Evolutionary conservation across 2,329 filamentous ascomycete genomes (phyloP).

Genomic region (Paraphoma sp.): DNA sequence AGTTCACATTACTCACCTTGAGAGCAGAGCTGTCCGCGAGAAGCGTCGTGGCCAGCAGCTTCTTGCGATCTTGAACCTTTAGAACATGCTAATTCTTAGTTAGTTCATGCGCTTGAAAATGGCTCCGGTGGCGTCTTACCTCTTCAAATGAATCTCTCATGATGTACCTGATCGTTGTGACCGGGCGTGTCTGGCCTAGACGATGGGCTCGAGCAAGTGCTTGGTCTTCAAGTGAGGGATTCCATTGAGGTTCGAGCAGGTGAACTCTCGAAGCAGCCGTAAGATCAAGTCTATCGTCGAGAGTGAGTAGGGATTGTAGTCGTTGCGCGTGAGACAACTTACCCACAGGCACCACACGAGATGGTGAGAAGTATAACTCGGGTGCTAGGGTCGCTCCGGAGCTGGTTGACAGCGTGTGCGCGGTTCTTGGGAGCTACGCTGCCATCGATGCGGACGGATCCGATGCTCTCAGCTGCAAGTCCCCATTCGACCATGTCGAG

Average conservation of each 20-base stretch:
- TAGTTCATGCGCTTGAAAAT: too few species aligned
- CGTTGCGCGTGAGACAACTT: constrained; percentile 14
- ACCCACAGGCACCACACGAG: constrained; percentile 61
- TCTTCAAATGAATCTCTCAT: constrained; percentile 50
- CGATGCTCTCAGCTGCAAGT: constrained; percentile 44
- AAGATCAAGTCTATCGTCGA: constrained; percentile 38
- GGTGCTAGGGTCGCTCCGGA: constrained; percentile 47
- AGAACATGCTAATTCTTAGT: neutral
- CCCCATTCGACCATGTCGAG: constrained; percentile 56
- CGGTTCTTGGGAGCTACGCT: constrained; percentile 54
- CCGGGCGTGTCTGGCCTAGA: constrained; percentile 24
- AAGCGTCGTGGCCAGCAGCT: neutral
- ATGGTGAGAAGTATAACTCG: constrained; percentile 57
- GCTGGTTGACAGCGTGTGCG: constrained; percentile 49
- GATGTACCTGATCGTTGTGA: constrained; percentile 50
- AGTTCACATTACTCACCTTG: neutral
- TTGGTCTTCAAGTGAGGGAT: constrained; percentile 54
- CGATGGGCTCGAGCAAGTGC: constrained; percentile 45
- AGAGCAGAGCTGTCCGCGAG: neutral
- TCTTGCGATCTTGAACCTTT: constrained; percentile 4
- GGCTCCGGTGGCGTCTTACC: too few species aligned
- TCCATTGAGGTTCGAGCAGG: constrained; percentile 60
- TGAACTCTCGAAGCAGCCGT: constrained; percentile 57
- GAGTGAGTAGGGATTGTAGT: too few species aligned
- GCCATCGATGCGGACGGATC: constrained; percentile 56